Evolutionary conservation across 2,329 filamentous ascomycete genomes (phyloP), one percentile per base, ranked within the genome.

Genomic region (Ascochyta fabae): DNA sequence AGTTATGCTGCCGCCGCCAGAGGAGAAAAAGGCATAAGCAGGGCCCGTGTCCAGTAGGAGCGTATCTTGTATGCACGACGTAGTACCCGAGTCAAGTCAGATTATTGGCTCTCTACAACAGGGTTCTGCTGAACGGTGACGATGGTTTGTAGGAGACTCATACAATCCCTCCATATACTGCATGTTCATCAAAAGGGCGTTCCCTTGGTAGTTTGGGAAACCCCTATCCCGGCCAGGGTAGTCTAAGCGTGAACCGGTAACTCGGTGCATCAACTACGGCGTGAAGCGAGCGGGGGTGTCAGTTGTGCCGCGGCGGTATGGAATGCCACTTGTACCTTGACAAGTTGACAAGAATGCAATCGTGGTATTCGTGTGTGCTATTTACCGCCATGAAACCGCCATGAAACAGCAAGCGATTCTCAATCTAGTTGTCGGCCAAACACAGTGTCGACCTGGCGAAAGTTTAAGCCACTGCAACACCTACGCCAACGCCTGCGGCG

Each of bases 1-100:
- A n/a, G 76, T 98, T 56, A 95, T 98, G 91, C 83, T 97, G 55
- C 84, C 85, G 27, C 72, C 72, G 19, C 62, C 64, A 6, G 72
- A 73, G 15, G 56, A 61, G n/a, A 56, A 55, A 24, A 53, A 54
- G 38, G 43, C 42, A 2, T 58, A 12, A 49, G 36, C 6, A 6
- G 3, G 16, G 13, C 1, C 16, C 23, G 24, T 26, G 8, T 26
- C 8, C 24, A 26, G 1, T 16, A 16, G 16, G 16, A 16, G 16
- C 16, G 16, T 16, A 16, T 16, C 16, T 16, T 16, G 16, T 16
- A 16, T 26, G 24, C 24, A 26, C 24, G 24, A 26, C 8, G 8
- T 26, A 26, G 24, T 26, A 26, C 16, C 24, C 24, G 3, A 26
- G 24, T 26, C 24, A 7, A 3, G 1, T 5, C 8, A 26, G 24